Percentiles rank a stretch among this genome's conserved stretches.
These are phyloP conservation scores for Pseudogymnoascus sp. DNA, from an alignment of 2,329 filamentous ascomycete species.

Conservation along the genomic window DNA sequence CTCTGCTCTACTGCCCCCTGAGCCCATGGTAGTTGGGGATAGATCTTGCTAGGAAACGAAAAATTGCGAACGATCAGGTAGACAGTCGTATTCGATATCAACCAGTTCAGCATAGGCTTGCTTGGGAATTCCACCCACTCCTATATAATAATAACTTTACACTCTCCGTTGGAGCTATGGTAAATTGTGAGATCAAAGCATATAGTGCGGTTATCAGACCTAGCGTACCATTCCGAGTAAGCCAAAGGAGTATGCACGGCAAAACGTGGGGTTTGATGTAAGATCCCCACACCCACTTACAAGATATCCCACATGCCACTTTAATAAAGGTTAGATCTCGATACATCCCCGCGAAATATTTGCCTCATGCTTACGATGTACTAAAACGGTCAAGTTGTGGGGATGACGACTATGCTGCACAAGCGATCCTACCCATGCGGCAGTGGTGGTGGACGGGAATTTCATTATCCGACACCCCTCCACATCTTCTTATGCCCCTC, in stretches of 20 bases:
- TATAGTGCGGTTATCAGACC: neutral
- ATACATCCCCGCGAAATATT: neutral
- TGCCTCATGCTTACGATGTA: neutral
- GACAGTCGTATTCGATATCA: neutral
- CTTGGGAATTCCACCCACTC: neutral
- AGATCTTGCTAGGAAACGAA: neutral
- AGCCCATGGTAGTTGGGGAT: neutral
- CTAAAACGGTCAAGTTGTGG: neutral
- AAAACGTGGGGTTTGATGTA: neutral
- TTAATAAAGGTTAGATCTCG: neutral
- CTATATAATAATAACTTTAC: neutral
- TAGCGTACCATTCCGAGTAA: neutral
- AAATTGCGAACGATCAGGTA: neutral
- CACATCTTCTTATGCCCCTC: neutral
- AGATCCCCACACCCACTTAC: neutral
- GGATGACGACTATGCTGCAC: neutral
- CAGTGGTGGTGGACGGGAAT: neutral
- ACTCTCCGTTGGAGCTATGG: neutral
- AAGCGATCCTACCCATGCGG: neutral
- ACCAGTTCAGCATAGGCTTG: neutral
- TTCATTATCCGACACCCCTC: neutral
- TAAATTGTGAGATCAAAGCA: neutral
- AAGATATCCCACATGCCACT: constrained; percentile 1
- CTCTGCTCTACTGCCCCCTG: neutral
- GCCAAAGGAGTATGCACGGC: neutral